phyloP scores from a whole-genome alignment of 768 basidiomycete genomes.

The Arthromyces matolae region DNA sequence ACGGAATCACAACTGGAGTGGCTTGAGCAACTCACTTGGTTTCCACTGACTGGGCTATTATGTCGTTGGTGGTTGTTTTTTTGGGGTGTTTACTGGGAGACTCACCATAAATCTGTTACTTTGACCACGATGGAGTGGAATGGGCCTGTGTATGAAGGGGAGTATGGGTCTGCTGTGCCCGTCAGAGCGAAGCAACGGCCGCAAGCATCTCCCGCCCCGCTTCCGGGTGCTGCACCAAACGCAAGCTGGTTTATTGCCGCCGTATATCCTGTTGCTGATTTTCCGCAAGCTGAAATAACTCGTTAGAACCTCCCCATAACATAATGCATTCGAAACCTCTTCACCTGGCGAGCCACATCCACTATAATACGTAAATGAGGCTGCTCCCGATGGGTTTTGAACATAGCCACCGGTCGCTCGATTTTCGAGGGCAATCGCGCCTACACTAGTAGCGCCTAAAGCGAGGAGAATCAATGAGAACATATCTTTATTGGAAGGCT shows the following conservation, averaged over 20 bases:
- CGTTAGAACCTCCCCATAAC: neutral
- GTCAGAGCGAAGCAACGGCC: slow-evolving; percentile 59
- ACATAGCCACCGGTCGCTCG: slow-evolving; percentile 49
- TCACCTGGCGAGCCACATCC: slow-evolving; percentile 49
- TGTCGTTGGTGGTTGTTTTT: neutral
- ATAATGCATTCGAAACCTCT: neutral
- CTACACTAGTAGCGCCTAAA: slow-evolving; percentile 14
- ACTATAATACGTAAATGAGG: slow-evolving; percentile 57
- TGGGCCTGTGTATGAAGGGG: slow-evolving; percentile 45
- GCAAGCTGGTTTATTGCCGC: slow-evolving; percentile 57
- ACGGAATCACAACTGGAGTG: neutral
- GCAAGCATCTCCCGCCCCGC: slow-evolving; percentile 56
- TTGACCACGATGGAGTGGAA: slow-evolving; percentile 56
- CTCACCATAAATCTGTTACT: slow-evolving; percentile 41
- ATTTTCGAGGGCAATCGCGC: slow-evolving; percentile 24
- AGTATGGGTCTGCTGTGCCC: slow-evolving; percentile 47
- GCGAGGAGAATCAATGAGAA: slow-evolving; percentile 21
- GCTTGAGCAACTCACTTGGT: slow-evolving; percentile 27
- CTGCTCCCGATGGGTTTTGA: slow-evolving; percentile 46
- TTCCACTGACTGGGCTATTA: slow-evolving; percentile 41
- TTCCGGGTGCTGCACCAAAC: slow-evolving; percentile 47
- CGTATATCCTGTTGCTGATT: slow-evolving; percentile 44
- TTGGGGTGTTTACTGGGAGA: neutral
- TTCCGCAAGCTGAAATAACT: slow-evolving; percentile 45
- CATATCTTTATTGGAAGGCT: too few species aligned